Evolutionary conservation across 176 grass and related monocot genomes (phyloP).

Genomic region (Cenchrus purpureus): DNA sequence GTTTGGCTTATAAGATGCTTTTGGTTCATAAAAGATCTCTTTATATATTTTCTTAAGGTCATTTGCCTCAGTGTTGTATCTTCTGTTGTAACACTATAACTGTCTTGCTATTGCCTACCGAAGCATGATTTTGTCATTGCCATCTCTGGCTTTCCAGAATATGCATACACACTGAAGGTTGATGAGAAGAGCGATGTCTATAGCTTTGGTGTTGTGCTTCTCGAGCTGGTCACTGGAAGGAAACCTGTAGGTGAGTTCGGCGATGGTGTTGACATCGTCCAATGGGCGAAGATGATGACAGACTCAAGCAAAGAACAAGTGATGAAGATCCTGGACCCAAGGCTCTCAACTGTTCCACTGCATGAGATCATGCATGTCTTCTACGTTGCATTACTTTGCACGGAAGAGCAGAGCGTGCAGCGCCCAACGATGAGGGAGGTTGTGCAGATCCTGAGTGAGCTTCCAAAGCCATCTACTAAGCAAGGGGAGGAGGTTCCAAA

Average conservation of each 20-base stretch:
- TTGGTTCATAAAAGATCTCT: background rate
- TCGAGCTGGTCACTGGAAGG: conserved; percentile 84
- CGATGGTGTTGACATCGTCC: conserved; percentile 94
- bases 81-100: background rate
- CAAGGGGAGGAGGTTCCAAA: conserved; percentile 52
- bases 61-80: background rate
- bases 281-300: conserved; percentile 88
- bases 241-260: conserved; percentile 97
- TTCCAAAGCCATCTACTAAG: conserved; percentile 52
- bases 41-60: background rate
- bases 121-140: background rate
- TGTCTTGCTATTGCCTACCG: background rate
- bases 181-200: conserved; percentile 98
- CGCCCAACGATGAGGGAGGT: conserved; percentile 96
- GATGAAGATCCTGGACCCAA: conserved; percentile 77
- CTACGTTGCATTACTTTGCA: conserved; percentile 85
- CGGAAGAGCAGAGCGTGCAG: conserved; percentile 93
- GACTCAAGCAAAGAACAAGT: conserved; percentile 82
- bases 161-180: conserved; percentile 96
- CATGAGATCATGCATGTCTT: conserved; percentile 83
- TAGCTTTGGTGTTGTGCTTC: conserved; percentile 95
- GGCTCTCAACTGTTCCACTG: conserved; percentile 78
- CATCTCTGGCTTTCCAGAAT: conserved; percentile 56
- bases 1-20: background rate
- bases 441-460: conserved; percentile 84